phyloP scores from a whole-genome alignment of 371 early-diverging fungal genomes.

The Rhizopus delemar region DNA sequence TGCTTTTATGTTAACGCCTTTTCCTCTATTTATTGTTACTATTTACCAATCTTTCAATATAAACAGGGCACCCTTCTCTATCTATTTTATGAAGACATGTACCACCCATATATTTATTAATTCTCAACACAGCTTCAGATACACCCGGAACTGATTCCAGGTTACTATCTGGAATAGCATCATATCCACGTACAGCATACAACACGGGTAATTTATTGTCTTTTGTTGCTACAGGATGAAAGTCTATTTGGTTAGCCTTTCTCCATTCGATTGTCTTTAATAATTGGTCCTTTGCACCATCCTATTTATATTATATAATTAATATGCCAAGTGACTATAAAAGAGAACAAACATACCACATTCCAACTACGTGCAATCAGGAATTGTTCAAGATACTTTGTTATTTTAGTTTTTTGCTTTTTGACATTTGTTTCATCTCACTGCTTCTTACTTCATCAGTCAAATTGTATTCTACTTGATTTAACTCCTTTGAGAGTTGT shows the following conservation, averaged over 20 bases:
- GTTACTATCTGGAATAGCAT: slow-evolving; percentile 68
- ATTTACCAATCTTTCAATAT: slow-evolving; percentile 70
- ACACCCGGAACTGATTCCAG: slow-evolving; percentile 62
- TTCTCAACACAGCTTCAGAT: slow-evolving; percentile 67
- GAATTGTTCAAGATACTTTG: slow-evolving; percentile 59
- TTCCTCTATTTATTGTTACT: background rate
- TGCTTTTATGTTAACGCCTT: slow-evolving; percentile 13
- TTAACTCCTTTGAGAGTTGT: too few relatives aligned
- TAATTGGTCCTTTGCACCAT: slow-evolving; percentile 68
- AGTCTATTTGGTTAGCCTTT: slow-evolving; percentile 63
- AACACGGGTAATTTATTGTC: slow-evolving; percentile 68
- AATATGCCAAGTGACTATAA: background rate
- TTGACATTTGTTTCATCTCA: too few relatives aligned
- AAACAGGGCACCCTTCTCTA: slow-evolving; percentile 77
- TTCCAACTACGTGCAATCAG: slow-evolving; percentile 65
- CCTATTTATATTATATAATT: slow-evolving; percentile 19
- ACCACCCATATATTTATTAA: slow-evolving; percentile 76
- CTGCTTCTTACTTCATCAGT: too few relatives aligned
- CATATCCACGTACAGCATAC: slow-evolving; percentile 75
- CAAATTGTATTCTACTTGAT: too few relatives aligned
- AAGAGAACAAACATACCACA: slow-evolving; percentile 43
- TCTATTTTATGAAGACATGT: slow-evolving; percentile 82
- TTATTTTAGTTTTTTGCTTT: too few relatives aligned
- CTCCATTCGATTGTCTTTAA: slow-evolving; percentile 73
- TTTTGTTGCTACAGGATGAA: slow-evolving; percentile 64